These are phyloP conservation scores for Ogataea trehaloabstinens DNA, from an alignment of 805 yeast species.

Conservation along the genomic window DNA sequence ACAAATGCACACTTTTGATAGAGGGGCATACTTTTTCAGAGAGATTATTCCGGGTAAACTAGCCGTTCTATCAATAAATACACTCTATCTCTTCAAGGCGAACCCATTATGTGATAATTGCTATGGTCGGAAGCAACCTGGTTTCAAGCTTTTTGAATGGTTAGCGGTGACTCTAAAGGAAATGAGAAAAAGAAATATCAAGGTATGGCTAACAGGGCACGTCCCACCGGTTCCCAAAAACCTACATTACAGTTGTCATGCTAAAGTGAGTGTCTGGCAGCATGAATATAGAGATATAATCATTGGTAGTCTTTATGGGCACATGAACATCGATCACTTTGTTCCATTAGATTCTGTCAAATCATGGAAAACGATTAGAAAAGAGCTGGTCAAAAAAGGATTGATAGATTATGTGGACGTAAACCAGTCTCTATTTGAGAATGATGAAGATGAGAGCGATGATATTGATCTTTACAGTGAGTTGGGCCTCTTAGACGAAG, in stretches of 20 bases:
- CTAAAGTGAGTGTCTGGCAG: constrained; percentile 77
- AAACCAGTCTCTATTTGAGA: constrained; percentile 2
- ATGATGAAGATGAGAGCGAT: constrained; percentile 28
- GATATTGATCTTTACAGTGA: constrained; percentile 16
- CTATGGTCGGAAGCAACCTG: constrained; percentile 70
- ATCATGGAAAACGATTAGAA: constrained; percentile 54
- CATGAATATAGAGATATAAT: constrained; percentile 82
- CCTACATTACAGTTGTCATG: constrained; percentile 66
- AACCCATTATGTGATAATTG: constrained; percentile 85
- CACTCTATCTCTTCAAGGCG: constrained; percentile 68
- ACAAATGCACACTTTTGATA: constrained; percentile 70
- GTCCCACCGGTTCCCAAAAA: constrained; percentile 85
- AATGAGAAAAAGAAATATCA: constrained; percentile 68
- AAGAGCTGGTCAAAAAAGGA: constrained; percentile 18
- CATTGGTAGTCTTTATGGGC: constrained; percentile 82
- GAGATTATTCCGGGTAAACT: constrained; percentile 79
- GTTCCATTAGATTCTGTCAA: constrained; percentile 69
- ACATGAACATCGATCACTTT: constrained; percentile 88
- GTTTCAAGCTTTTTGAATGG: constrained; percentile 76
- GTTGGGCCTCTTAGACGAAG: constrained; percentile 27
- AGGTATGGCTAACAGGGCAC: constrained; percentile 86
- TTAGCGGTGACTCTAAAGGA: constrained; percentile 71
- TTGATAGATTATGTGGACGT: constrained; percentile 17
- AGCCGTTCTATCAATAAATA: constrained; percentile 77
- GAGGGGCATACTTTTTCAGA: constrained; percentile 70